These are phyloP conservation scores for Claviceps purpurea DNA, from an alignment of 2,329 filamentous ascomycete species.

Conservation along the genomic window DNA sequence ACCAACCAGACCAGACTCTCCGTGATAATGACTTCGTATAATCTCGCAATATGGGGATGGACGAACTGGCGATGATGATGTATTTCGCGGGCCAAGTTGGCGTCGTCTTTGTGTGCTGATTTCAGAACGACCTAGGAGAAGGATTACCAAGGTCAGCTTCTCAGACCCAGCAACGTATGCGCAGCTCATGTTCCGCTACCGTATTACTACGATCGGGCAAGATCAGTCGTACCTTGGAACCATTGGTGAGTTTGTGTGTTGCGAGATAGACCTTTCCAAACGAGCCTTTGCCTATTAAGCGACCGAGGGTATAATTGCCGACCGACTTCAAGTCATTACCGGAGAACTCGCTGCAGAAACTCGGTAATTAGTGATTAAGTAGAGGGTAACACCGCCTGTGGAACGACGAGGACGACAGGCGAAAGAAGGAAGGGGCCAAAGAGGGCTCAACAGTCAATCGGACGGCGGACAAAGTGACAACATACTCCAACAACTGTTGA, in stretches of 20 bases:
- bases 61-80: conserved; percentile 97
- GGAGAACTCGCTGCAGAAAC: conserved; percentile 67
- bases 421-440: not conserved
- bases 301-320: conserved; percentile 86
- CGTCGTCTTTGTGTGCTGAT: conserved; percentile 89
- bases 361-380: conserved; percentile 6
- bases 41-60: conserved; percentile 87
- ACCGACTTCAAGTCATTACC: conserved; percentile 83
- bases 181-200: not conserved
- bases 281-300: conserved; percentile 89
- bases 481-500: conserved; percentile 87
- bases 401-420: not conserved
- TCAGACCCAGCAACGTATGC: not conserved
- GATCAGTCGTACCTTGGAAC: conserved; percentile 61
- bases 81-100: conserved; percentile 92
- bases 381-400: not conserved
- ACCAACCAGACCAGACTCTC: conserved; percentile 92
- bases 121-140: conserved; percentile 77
- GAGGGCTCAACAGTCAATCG: not conserved
- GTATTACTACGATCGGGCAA: not conserved
- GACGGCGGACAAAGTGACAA: conserved; percentile 7
- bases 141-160: not conserved
- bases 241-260: conserved; percentile 93
- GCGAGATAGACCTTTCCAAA: conserved; percentile 98
- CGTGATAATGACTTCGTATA: conserved; percentile 97